phyloP scores from a whole-genome alignment of 2,329 filamentous ascomycete genomes.

The Sclerotiophoma versabilis region DNA sequence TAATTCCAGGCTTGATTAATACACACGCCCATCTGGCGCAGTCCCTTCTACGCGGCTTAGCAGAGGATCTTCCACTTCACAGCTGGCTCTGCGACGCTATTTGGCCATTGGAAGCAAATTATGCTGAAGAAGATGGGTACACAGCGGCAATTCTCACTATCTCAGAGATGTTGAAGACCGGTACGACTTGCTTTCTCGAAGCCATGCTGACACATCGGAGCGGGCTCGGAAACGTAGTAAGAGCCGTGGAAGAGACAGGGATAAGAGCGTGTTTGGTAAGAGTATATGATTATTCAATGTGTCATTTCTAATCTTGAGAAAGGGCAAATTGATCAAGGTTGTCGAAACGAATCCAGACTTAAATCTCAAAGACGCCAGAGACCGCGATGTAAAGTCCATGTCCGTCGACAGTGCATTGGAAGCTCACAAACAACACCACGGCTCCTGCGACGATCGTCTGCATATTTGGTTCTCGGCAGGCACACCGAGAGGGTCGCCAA shows the following conservation, averaged over 20 bases:
- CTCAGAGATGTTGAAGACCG: slow-evolving; percentile 49
- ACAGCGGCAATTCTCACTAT: slow-evolving; percentile 44
- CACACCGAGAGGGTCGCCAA: slow-evolving; percentile 55
- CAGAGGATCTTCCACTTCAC: slow-evolving; percentile 33
- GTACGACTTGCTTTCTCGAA: slow-evolving; percentile 50
- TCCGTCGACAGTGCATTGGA: slow-evolving; percentile 42
- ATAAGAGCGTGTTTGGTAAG: slow-evolving; percentile 36
- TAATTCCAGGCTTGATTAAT: slow-evolving; percentile 49
- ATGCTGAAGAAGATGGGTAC: slow-evolving; percentile 44
- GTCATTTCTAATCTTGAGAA: slow-evolving; percentile 7
- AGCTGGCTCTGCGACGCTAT: slow-evolving; percentile 45
- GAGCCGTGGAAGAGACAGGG: slow-evolving; percentile 43
- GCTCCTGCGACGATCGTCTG: slow-evolving; percentile 51
- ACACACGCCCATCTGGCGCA: slow-evolving; percentile 49
- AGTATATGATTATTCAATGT: background rate
- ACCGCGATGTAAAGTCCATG: slow-evolving; percentile 49
- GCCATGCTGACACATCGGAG: slow-evolving; percentile 47
- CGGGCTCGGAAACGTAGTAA: slow-evolving; percentile 33
- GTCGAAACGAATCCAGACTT: slow-evolving; percentile 45
- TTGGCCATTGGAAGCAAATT: slow-evolving; percentile 49
- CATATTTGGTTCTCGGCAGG: slow-evolving; percentile 59
- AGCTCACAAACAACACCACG: slow-evolving; percentile 41
- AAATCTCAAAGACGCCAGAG: slow-evolving; percentile 47
- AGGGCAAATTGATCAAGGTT: slow-evolving; percentile 50
- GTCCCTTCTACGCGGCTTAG: slow-evolving; percentile 44